Evolutionary conservation across 495 filamentous ascomycete genomes (phyloP).

Genomic region (Annulohypoxylon bovei): DNA sequence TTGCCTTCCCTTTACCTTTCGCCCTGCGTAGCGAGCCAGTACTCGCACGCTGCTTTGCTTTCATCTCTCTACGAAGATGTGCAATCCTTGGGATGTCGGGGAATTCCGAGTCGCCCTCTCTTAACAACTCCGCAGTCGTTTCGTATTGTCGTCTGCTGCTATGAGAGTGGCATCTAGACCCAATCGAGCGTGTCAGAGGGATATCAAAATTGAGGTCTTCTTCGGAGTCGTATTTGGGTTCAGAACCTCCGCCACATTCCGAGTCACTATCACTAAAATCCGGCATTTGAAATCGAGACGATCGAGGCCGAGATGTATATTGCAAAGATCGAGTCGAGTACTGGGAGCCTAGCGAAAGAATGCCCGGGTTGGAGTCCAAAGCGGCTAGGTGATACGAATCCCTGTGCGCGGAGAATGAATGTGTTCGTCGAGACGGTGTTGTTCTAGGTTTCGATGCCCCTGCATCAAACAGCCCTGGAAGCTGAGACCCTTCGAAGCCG

Average conservation of each 20-base stretch:
- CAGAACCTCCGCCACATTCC: constrained; percentile 9
- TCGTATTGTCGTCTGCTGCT: constrained; percentile 20
- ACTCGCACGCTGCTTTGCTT: constrained; percentile 40
- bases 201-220: constrained; percentile 44
- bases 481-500: constrained; percentile 45
- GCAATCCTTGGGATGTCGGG: constrained; percentile 44
- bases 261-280: constrained; percentile 33
- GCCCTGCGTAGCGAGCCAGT: constrained; percentile 9
- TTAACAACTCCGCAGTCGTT: background rate
- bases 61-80: constrained; percentile 47
- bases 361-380: constrained; percentile 10
- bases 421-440: constrained; percentile 4
- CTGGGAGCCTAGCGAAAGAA: constrained; percentile 1
- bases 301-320: background rate
- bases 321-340: constrained; percentile 21
- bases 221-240: constrained; percentile 30
- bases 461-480: constrained; percentile 50
- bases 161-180: background rate
- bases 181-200: constrained; percentile 22
- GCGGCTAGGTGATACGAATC: constrained; percentile 1
- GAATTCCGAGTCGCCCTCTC: constrained; percentile 36
- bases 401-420: background rate
- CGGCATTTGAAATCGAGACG: constrained; percentile 28
- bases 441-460: constrained; percentile 7
- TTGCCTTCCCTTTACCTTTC: constrained; percentile 31